A percentile compares a stretch with the other conserved stretches of the same genome.
Evolutionary conservation across 2,329 filamentous ascomycete species (phyloP).

Genomic region (Verticillium klebahnii): DNA sequence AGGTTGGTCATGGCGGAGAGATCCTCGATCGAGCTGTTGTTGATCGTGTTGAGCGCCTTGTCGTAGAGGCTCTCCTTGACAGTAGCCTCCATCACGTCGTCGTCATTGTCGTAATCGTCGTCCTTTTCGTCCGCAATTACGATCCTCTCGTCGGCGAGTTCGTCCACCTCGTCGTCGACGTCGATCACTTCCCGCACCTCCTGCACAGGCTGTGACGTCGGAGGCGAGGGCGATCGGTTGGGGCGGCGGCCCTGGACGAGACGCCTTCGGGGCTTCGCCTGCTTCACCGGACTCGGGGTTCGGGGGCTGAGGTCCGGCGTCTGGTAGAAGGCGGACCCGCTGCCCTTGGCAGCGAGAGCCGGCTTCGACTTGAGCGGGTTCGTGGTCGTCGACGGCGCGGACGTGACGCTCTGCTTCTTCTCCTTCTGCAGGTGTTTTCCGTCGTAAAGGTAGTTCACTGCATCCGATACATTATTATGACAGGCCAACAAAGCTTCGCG

Average conservation of each 20-base stretch:
- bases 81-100: constrained; percentile 8
- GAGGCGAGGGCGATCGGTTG: constrained; percentile 10
- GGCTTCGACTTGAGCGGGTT: neutral
- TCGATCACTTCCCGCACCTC: constrained; percentile 25
- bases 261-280: constrained; percentile 21
- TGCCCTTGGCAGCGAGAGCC: neutral
- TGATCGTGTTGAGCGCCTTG: constrained; percentile 73
- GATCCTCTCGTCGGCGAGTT: constrained; percentile 7
- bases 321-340: neutral
- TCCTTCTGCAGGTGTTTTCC: constrained; percentile 12
- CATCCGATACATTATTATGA: constrained; percentile 29
- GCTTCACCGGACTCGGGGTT: constrained; percentile 22
- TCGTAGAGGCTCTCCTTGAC: constrained; percentile 25
- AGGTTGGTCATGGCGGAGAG: constrained; percentile 78
- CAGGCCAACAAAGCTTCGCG: constrained; percentile 26
- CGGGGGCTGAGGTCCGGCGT: neutral
- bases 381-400: neutral
- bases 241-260: constrained; percentile 30
- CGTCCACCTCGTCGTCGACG: constrained; percentile 27
- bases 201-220: constrained; percentile 9
- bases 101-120: constrained; percentile 33
- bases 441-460: constrained; percentile 24
- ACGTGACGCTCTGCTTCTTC: neutral
- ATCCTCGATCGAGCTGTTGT: constrained; percentile 69
- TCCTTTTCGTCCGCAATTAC: constrained; percentile 32